Conservation (phyloP, 495 filamentous ascomycete genomes). For the Penicillium paxilli region DNA sequence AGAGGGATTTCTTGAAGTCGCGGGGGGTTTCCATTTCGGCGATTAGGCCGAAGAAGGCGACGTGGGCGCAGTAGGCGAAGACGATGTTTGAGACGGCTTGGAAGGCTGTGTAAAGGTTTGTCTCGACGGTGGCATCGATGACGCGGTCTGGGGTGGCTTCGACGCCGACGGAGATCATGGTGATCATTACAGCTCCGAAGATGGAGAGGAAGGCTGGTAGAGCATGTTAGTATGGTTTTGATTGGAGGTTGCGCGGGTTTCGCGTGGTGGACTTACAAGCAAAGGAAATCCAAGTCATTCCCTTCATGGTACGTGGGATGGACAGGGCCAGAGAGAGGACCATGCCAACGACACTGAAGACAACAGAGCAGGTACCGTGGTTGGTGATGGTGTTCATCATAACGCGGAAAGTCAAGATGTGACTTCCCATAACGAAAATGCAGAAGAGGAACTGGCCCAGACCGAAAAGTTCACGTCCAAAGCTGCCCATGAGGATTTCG, state of each 20-base stretch:
- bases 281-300: slow-evolving; percentile 63
- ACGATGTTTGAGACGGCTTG: slow-evolving; percentile 52
- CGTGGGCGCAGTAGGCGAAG: slow-evolving; percentile 61
- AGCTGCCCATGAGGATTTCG: slow-evolving; percentile 27
- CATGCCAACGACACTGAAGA: slow-evolving; percentile 65
- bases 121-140: slow-evolving; percentile 30
- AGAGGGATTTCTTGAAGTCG: slow-evolving; percentile 68
- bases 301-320: slow-evolving; percentile 63
- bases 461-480: slow-evolving; percentile 67
- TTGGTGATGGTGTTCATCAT: slow-evolving; percentile 68
- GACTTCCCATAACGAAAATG: slow-evolving; percentile 75
- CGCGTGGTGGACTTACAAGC: slow-evolving; percentile 26
- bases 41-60: slow-evolving; percentile 76
- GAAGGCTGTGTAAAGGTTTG: slow-evolving; percentile 39
- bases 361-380: slow-evolving; percentile 67
- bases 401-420: slow-evolving; percentile 69
- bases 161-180: slow-evolving; percentile 71
- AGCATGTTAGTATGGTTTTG: not conserved
- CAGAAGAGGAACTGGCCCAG: slow-evolving; percentile 68
- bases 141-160: slow-evolving; percentile 30
- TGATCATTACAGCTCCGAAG: slow-evolving; percentile 56
- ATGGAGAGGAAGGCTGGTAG: slow-evolving; percentile 30
- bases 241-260: not conserved
- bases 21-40: slow-evolving; percentile 71
- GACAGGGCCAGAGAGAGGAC: slow-evolving; percentile 61